phyloP scores from a whole-genome alignment of 2,329 filamentous ascomycete species.

The Grosmannia penicillata region DNA sequence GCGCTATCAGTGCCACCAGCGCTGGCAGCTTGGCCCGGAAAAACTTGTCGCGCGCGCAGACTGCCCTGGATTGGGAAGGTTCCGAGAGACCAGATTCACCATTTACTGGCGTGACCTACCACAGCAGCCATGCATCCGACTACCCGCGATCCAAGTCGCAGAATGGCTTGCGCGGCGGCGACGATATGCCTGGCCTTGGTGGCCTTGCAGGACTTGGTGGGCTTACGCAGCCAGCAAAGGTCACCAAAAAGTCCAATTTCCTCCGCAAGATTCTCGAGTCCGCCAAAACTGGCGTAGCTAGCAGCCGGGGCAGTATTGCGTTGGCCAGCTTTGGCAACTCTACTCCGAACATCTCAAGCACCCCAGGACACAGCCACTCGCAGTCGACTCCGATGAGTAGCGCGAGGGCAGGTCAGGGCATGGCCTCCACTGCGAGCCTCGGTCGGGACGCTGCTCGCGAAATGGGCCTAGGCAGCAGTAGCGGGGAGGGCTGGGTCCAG shows the following conservation, averaged over 20 bases:
- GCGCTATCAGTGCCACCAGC: constrained; percentile 86
- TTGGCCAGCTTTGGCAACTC: constrained; percentile 30
- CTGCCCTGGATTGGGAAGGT: constrained; percentile 44
- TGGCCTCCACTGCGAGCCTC: constrained; percentile 15
- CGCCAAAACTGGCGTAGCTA: constrained; percentile 86
- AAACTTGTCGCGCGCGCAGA: constrained; percentile 43
- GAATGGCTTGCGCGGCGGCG: constrained; percentile 37
- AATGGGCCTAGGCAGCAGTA: constrained; percentile 13
- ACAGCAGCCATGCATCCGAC: constrained; percentile 67
- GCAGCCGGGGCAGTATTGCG: constrained; percentile 71
- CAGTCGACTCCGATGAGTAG: constrained; percentile 27
- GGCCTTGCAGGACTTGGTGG: constrained; percentile 60
- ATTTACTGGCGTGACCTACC: constrained; percentile 73
- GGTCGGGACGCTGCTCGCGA: constrained; percentile 11
- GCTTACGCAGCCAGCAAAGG: constrained; percentile 57
- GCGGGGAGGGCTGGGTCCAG: constrained; percentile 82
- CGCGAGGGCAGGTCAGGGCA: constrained; percentile 13
- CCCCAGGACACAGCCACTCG: neutral
- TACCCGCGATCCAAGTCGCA: constrained; percentile 45
- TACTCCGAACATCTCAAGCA: neutral
- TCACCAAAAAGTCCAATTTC: constrained; percentile 50
- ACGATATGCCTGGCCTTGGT: constrained; percentile 28
- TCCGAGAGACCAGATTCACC: constrained; percentile 46
- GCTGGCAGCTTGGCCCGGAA: constrained; percentile 82
- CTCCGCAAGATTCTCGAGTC: constrained; percentile 93